Evolutionary conservation across 371 early-diverging fungal genomes (phyloP).

Genomic region (Blakeslea trispora): DNA sequence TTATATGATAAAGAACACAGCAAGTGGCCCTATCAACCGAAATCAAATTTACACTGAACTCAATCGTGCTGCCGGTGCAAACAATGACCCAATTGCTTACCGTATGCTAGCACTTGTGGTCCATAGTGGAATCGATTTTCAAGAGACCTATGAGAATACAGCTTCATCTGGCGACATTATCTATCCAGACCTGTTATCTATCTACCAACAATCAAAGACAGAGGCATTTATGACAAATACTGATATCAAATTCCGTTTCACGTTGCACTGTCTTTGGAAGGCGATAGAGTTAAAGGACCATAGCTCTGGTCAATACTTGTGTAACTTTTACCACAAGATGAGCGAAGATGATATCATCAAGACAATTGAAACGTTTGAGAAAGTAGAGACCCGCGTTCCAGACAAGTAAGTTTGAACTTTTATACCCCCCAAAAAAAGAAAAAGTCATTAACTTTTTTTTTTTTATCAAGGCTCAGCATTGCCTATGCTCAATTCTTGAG

Average conservation of each 20-base stretch:
- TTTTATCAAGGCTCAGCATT: constrained; percentile 19
- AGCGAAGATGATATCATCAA: constrained; percentile 7
- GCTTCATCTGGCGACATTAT: not conserved
- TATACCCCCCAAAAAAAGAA: not conserved
- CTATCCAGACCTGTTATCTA: not conserved
- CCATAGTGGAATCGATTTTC: constrained; percentile 2
- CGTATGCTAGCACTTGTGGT: constrained; percentile 21
- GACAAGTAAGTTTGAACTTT: constrained; percentile 17
- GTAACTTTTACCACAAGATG: constrained; percentile 12
- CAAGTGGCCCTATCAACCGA: constrained; percentile 4
- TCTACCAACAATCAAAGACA: constrained; percentile 8
- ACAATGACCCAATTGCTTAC: constrained; percentile 18
- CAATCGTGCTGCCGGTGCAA: constrained; percentile 8
- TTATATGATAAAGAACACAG: constrained; percentile 17
- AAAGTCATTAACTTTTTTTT: not conserved
- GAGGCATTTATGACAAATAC: constrained; percentile 1
- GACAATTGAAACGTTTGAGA: constrained; percentile 14
- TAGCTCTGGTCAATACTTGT: constrained; percentile 16
- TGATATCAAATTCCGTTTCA: constrained; percentile 13
- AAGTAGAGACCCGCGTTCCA: constrained; percentile 9
- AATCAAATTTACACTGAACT: constrained; percentile 11
- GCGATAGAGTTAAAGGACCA: constrained; percentile 21
- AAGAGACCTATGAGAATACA: constrained; percentile 4
- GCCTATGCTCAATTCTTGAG: constrained; percentile 20
- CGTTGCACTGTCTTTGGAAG: constrained; percentile 23